Conservation (phyloP, 345 rosid genomes). For the Hibiscus syriacus region DNA sequence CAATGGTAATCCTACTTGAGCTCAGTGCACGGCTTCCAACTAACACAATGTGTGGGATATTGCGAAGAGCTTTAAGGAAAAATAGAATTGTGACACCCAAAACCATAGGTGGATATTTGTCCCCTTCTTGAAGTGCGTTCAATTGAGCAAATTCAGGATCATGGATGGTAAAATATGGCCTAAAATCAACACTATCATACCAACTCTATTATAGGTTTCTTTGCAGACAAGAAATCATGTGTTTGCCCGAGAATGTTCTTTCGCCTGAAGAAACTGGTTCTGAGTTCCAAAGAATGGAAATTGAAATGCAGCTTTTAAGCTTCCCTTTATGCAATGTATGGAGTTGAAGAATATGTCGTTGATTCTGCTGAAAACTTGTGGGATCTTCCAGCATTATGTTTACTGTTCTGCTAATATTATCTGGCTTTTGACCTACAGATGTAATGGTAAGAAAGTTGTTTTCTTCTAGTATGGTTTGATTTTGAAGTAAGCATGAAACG, state of each 20-base stretch:
- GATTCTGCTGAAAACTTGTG: conserved; percentile 51
- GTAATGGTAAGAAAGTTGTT: not conserved
- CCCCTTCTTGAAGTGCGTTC: too few species aligned
- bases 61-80: too few species aligned
- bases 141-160: too few species aligned
- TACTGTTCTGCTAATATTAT: conserved; percentile 18
- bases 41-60: conserved; percentile 84
- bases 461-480: too few species aligned
- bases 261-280: too few species aligned
- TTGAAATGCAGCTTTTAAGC: conserved; percentile 65
- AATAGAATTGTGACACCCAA: too few species aligned
- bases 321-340: too few species aligned
- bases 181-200: too few species aligned
- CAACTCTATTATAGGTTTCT: conserved; percentile 44
- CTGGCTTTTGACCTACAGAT: not conserved
- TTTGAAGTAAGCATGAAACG: too few species aligned
- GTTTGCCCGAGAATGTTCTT: too few species aligned
- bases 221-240: conserved; percentile 33
- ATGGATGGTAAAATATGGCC: too few species aligned
- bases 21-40: conserved; percentile 73
- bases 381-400: conserved; percentile 63
- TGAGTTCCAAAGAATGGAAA: conserved; percentile 57
- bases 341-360: conserved; percentile 54
- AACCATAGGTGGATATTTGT: too few species aligned
- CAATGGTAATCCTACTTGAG: conserved; percentile 44